Conservation (phyloP, 768 basidiomycete species). For the Porpolomopsis calyptriformis region DNA sequence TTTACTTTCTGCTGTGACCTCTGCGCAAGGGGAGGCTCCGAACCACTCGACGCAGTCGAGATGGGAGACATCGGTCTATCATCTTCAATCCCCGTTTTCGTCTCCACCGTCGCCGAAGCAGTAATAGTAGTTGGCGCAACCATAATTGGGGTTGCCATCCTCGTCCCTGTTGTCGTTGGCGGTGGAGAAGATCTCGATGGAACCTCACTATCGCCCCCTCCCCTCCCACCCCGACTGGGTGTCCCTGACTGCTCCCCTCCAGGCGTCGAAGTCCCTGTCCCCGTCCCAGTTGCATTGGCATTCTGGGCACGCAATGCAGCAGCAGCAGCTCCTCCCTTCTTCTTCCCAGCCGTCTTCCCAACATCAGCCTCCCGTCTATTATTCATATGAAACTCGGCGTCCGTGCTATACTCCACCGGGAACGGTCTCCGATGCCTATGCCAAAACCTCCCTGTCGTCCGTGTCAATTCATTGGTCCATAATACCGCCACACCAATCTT, state of each 20-base stretch:
- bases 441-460: slow-evolving; percentile 79
- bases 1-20: slow-evolving; percentile 46
- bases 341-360: slow-evolving; percentile 43
- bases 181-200: slow-evolving; percentile 20
- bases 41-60: slow-evolving; percentile 62
- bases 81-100: slow-evolving; percentile 27
- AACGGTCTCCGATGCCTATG: slow-evolving; percentile 75
- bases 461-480: slow-evolving; percentile 5
- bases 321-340: slow-evolving; percentile 44
- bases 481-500: slow-evolving; percentile 4
- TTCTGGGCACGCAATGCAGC: slow-evolving; percentile 32
- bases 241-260: too few relatives aligned
- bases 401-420: slow-evolving; percentile 70
- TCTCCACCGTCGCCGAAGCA: too few relatives aligned
- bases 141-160: too few relatives aligned
- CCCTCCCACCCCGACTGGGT: too few relatives aligned
- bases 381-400: slow-evolving; percentile 58
- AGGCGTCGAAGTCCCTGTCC: too few relatives aligned
- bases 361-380: slow-evolving; percentile 46
- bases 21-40: slow-evolving; percentile 66
- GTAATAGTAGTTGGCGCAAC: too few relatives aligned
- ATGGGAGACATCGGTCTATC: slow-evolving; percentile 62
- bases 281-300: slow-evolving; percentile 24
- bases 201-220: slow-evolving; percentile 27
- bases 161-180: too few relatives aligned